Evolutionary conservation across 805 yeast species (phyloP).

Genomic region (Nakazawaea peltata): DNA sequence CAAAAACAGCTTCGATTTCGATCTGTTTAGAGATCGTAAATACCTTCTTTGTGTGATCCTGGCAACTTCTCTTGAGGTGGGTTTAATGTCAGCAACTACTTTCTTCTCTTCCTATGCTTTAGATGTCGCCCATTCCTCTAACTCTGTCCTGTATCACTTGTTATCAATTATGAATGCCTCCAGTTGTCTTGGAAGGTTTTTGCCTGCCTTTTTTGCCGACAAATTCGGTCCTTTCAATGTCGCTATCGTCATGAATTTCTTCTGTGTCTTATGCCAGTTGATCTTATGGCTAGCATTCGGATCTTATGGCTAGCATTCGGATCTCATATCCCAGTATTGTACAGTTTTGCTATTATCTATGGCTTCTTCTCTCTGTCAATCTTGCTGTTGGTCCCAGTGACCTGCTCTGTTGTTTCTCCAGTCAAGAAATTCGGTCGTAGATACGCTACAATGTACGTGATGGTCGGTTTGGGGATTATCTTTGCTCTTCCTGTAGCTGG

Average conservation of each 20-base stretch:
- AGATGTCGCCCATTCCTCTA: conserved; percentile 29
- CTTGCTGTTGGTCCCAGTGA: conserved; percentile 50
- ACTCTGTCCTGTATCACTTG: conserved; percentile 31
- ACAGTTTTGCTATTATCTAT: conserved; percentile 41
- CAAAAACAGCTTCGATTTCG: conserved; percentile 17
- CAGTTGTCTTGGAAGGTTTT: conserved; percentile 41
- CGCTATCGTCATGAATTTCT: conserved; percentile 37
- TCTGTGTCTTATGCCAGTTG: conserved; percentile 35
- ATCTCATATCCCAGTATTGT: conserved; percentile 33
- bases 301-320: too few species aligned
- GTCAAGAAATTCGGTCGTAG: conserved; percentile 17
- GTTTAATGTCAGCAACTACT: conserved; percentile 30
- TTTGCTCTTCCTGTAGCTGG: conserved; percentile 23
- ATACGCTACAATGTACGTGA: conserved; percentile 19
- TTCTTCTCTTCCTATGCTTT: conserved; percentile 37
- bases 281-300: conserved; percentile 59
- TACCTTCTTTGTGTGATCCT: conserved; percentile 29
- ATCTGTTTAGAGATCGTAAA: conserved; percentile 28
- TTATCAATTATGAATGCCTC: conserved; percentile 36
- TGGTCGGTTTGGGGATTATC: too few species aligned
- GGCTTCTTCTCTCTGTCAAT: conserved; percentile 53
- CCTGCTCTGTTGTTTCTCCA: conserved; percentile 52
- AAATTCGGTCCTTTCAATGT: conserved; percentile 45
- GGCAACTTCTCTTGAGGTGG: conserved; percentile 29
- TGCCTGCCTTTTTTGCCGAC: conserved; percentile 47